Conservation (phyloP, 2,329 filamentous ascomycete genomes). For the Aspergillus sergii region DNA sequence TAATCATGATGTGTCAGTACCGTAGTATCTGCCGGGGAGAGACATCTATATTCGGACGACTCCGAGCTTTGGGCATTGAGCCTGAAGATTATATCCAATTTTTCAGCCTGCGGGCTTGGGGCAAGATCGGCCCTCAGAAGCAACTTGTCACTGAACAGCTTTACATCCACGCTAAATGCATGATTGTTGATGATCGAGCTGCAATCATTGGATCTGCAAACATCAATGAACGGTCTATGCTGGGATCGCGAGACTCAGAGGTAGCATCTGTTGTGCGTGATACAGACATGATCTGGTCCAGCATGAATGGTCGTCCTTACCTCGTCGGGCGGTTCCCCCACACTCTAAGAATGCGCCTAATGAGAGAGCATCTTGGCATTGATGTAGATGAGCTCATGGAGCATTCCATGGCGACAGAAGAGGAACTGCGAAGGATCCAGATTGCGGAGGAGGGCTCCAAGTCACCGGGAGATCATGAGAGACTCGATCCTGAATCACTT, state of each 20-base stretch:
- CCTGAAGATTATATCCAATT: constrained; percentile 96
- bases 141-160: constrained; percentile 90
- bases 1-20: constrained; percentile 97
- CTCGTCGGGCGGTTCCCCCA: constrained; percentile 90
- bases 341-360: constrained; percentile 86
- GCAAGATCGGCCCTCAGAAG: constrained; percentile 80
- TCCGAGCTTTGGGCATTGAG: constrained; percentile 78
- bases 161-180: constrained; percentile 97
- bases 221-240: constrained; percentile 96
- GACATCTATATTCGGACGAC: constrained; percentile 84
- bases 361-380: constrained; percentile 95
- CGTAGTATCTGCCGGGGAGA: constrained; percentile 93
- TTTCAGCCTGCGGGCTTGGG: constrained; percentile 90
- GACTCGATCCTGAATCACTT: constrained; percentile 32
- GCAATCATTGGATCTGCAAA: constrained; percentile 96
- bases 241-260: constrained; percentile 90
- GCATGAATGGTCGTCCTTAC: constrained; percentile 88
- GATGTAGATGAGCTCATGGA: constrained; percentile 91
- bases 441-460: constrained; percentile 48
- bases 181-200: constrained; percentile 91
- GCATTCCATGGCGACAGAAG: constrained; percentile 70
- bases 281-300: constrained; percentile 87
- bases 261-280: constrained; percentile 88
- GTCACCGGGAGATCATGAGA: constrained; percentile 24
- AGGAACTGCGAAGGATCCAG: constrained; percentile 64